Conservation (phyloP, 192 early-diverging fungal genomes). For the Rhizophagus prolifer region DNA sequence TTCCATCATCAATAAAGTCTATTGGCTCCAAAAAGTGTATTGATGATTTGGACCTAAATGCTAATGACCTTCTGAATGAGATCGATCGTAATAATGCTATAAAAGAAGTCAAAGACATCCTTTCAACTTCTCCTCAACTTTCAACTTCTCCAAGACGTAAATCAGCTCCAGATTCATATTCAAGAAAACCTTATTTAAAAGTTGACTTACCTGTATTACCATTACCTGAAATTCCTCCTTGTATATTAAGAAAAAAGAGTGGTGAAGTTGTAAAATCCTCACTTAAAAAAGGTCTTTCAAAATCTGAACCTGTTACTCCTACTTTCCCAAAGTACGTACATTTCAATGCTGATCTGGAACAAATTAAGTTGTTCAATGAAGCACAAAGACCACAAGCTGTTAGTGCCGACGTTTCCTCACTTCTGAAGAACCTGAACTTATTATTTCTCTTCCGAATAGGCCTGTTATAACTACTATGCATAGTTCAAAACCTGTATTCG, state of each 20-base stretch:
- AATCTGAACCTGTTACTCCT: conserved; percentile 37
- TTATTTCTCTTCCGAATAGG: conserved; percentile 41
- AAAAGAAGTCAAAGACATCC: conserved; percentile 8
- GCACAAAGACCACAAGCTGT: conserved; percentile 61
- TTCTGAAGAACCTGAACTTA: conserved; percentile 36
- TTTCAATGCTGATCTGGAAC: conserved; percentile 67
- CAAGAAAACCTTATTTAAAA: neutral
- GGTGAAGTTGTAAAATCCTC: conserved; percentile 27
- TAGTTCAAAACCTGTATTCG: conserved; percentile 46
- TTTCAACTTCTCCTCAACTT: conserved; percentile 18
- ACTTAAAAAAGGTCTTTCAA: neutral
- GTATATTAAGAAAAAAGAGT: conserved; percentile 13
- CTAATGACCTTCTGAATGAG: neutral
- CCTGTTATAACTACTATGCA: conserved; percentile 29
- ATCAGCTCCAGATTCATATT: conserved; percentile 8
- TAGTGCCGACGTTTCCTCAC: conserved; percentile 33
- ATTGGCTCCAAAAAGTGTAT: neutral
- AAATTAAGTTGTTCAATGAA: conserved; percentile 70
- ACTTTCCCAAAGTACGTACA: conserved; percentile 61
- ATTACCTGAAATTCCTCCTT: neutral
- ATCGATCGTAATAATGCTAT: neutral
- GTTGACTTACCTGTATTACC: neutral
- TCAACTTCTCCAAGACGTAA: conserved; percentile 25
- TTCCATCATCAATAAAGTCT: neutral
- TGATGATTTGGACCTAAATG: neutral